Percentiles rank a stretch among this genome's conserved stretches.
Conservation (phyloP, 495 filamentous ascomycete species). For the Aspergillus funiculosus region DNA sequence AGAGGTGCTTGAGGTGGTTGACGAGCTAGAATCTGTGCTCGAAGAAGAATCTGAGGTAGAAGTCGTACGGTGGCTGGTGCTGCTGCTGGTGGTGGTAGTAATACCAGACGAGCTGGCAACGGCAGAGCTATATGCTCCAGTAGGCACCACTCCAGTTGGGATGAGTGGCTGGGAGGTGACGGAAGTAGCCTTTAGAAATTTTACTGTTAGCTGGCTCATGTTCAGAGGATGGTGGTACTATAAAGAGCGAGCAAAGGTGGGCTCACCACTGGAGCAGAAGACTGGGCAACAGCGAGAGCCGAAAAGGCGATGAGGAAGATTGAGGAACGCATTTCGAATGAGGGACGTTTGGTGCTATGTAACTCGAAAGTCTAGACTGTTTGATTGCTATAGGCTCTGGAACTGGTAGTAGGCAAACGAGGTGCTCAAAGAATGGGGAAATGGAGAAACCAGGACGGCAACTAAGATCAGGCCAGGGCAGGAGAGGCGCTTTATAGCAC, state of each 20-base stretch:
- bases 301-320: constrained; percentile 39
- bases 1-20: constrained; percentile 15
- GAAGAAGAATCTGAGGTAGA: constrained; percentile 1
- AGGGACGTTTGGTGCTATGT: too few relatives aligned
- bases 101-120: constrained; percentile 12
- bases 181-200: not conserved
- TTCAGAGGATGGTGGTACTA: too few relatives aligned
- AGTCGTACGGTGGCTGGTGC: constrained; percentile 3
- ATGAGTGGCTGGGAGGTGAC: constrained; percentile 20
- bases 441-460: constrained; percentile 3
- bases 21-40: not conserved
- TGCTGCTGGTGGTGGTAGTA: not conserved
- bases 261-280: constrained; percentile 19
- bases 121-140: constrained; percentile 8
- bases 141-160: constrained; percentile 21
- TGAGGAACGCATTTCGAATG: constrained; percentile 40
- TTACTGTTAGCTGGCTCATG: not conserved
- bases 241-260: too few relatives aligned
- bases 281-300: constrained; percentile 36
- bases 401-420: constrained; percentile 5
- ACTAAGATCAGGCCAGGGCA: constrained; percentile 9
- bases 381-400: too few relatives aligned
- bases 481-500: constrained; percentile 19
- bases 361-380: too few relatives aligned
- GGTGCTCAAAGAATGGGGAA: constrained; percentile 2